Conservation (phyloP, 768 basidiomycete species). For the Naganishia vaughanmartiniae region DNA sequence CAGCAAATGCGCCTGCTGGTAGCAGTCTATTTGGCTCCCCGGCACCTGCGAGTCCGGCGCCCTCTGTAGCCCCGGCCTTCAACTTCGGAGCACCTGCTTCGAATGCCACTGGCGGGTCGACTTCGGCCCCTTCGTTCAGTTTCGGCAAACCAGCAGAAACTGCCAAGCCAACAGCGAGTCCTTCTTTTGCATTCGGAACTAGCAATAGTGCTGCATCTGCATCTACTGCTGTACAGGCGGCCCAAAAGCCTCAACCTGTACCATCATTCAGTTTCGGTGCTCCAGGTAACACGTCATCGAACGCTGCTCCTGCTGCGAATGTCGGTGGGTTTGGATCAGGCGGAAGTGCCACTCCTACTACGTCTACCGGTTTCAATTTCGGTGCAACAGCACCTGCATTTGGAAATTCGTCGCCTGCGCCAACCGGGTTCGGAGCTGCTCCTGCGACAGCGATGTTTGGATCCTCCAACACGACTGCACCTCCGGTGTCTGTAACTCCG, state of each 20-base stretch:
- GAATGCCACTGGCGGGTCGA: not conserved
- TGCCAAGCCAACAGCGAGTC: constrained; percentile 11
- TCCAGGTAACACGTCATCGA: not conserved
- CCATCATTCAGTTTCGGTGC: constrained; percentile 11
- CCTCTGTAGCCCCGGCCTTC: constrained; percentile 2
- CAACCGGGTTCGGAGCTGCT: constrained; percentile 4
- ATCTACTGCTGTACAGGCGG: not conserved
- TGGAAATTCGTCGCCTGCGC: constrained; percentile 3
- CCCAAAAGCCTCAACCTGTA: not conserved
- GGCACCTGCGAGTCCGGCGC: not conserved
- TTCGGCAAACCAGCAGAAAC: constrained; percentile 14
- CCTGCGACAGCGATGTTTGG: constrained; percentile 11
- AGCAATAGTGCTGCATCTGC: not conserved
- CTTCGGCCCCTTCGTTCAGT: constrained; percentile 17
- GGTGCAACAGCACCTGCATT: constrained; percentile 2
- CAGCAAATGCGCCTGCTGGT: not conserved
- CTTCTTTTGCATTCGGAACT: constrained; percentile 15
- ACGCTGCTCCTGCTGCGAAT: not conserved
- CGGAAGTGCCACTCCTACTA: not conserved
- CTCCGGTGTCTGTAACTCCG: not conserved
- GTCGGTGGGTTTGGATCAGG: constrained; percentile 7
- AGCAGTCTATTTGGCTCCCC: constrained; percentile 3
- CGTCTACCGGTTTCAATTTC: constrained; percentile 12
- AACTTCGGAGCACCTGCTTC: constrained; percentile 3
- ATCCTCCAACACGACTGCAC: not conserved